Base-by-base conservation (phyloP, 31 red algal genomes). In the Porphyra umbilicalis region DNA sequence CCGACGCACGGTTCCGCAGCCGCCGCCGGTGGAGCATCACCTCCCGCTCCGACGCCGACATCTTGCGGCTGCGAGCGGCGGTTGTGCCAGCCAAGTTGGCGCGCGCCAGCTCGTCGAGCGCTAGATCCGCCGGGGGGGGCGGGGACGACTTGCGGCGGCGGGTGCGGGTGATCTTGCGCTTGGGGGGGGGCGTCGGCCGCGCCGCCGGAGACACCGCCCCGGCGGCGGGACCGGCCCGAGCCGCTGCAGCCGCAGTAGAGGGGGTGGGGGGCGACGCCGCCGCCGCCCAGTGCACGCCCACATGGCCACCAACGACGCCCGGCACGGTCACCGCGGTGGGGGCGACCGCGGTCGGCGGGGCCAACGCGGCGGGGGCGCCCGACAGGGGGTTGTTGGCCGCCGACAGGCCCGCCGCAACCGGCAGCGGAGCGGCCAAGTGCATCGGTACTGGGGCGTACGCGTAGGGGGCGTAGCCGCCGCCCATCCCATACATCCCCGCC, bases 21-120 rank as follows among this genome's bases (percentile, higher is more conserved):
- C 88, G 82, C 57, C 94, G 78, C 75, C 92, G 92, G 76, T 90
- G 85, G 37, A 97, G 46, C 94, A 97, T 97, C 32, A 92, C 71
- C 9, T 81, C 38, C 37, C 89, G 79, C 75, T 97, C 94, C 25
- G 81, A 79, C 15, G 88, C 83, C 6, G 90, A 87, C 94, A 97
- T 97, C 76, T 92, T 97, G 16, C 91, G 75, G 35, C 87, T 89
- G 81, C 83, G 76, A 14, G 94, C 90, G 37, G 94, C 87, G 33
- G 94, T 97, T 71, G 94, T 90, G 32, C 94, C 94, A 71, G 78
- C 83, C 15, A 96, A 33, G 39, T 92, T 84, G 13, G 81, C 32
- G 14, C 85, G 79, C 35, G 84, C 88, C 0, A 71, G 57, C 57
- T 71, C 25, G 57, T 71, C 57, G 6, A 71, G 57, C 25, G 57